Conservation (phyloP, 2,329 filamentous ascomycete species). For the Epichloe amarillans region DNA sequence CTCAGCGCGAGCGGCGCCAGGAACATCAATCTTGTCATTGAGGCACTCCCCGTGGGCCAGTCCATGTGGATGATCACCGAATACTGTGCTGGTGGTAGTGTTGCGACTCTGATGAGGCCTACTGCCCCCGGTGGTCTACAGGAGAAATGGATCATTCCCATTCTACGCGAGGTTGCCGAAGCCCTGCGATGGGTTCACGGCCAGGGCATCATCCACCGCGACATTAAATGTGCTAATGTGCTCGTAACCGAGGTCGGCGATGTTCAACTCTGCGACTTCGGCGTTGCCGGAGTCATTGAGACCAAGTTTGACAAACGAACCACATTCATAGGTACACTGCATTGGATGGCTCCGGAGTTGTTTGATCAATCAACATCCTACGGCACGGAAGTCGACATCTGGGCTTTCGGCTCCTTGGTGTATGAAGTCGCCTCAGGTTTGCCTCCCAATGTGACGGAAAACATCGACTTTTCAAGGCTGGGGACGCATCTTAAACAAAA, state of each 20-base stretch:
- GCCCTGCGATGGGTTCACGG: constrained; percentile 55
- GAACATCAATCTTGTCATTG: constrained; percentile 72
- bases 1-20: constrained; percentile 60
- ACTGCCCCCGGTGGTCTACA: constrained; percentile 50
- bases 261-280: constrained; percentile 76
- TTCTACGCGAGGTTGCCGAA: constrained; percentile 51
- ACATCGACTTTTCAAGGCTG: constrained; percentile 32
- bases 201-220: constrained; percentile 56
- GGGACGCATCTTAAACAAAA: constrained; percentile 46
- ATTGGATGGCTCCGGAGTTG: constrained; percentile 80
- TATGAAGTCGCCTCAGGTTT: constrained; percentile 70
- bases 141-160: constrained; percentile 58
- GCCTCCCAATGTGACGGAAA: constrained; percentile 53
- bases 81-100: constrained; percentile 74
- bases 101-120: constrained; percentile 60
- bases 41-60: constrained; percentile 63
- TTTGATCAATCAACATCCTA: constrained; percentile 52
- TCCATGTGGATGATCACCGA: constrained; percentile 83
- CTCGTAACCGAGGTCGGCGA: constrained; percentile 63
- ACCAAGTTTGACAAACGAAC: constrained; percentile 63
- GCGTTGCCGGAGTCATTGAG: constrained; percentile 67
- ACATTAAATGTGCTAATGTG: constrained; percentile 68
- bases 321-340: constrained; percentile 69
- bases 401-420: constrained; percentile 72
- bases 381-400: constrained; percentile 65